Conservation (phyloP, 768 basidiomycete species). For the Termitomyces sp. region DNA sequence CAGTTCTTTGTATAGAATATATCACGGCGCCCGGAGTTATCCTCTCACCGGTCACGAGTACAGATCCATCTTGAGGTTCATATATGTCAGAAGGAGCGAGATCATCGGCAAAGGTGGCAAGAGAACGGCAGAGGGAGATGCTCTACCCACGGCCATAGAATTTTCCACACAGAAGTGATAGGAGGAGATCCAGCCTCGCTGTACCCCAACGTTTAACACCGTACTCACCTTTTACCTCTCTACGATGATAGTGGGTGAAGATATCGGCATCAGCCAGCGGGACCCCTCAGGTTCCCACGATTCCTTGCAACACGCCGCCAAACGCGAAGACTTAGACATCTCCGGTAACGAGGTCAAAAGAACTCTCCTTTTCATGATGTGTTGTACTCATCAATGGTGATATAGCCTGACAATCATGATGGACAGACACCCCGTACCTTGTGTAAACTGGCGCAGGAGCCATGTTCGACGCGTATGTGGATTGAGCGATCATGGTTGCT, state of each 20-base stretch:
- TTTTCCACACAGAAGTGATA: neutral
- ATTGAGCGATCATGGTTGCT: neutral
- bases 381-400: neutral
- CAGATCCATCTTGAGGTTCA: neutral
- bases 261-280: neutral
- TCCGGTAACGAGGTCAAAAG: neutral
- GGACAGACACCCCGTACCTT: conserved; percentile 9
- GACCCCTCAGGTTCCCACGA: neutral
- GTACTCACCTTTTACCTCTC: neutral
- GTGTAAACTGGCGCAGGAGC: neutral
- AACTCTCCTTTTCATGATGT: neutral
- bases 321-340: neutral
- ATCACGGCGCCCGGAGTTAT: neutral
- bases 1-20: neutral
- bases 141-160: neutral
- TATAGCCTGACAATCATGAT: conserved; percentile 6
- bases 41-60: neutral
- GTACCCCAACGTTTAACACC: neutral
- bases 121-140: neutral
- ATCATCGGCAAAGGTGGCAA: neutral
- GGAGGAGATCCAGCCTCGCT: neutral
- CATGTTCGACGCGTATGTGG: conserved; percentile 10
- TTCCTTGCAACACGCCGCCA: neutral
- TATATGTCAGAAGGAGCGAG: neutral
- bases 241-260: neutral